Conservation (phyloP, 805 yeast species). For the Candida ulmi region DNA sequence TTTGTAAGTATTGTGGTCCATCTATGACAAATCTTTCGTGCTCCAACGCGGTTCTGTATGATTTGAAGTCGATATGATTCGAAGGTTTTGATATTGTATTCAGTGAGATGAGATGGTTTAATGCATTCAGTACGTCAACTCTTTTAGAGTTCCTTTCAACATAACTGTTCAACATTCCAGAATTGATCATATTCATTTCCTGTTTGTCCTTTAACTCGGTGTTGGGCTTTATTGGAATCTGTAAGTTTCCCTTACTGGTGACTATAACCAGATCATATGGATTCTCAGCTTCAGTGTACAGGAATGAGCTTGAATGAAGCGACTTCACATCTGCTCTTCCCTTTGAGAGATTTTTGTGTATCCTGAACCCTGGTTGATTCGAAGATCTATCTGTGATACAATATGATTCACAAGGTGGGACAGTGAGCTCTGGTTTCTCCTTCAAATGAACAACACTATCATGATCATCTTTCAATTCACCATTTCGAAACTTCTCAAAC, state of each 20-base stretch:
- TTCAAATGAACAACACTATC: no score
- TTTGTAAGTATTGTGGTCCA: conserved; percentile 1
- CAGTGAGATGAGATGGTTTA: neutral
- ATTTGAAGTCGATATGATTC: neutral
- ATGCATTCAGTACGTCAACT: neutral
- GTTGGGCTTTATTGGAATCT: neutral
- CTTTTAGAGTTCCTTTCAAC: neutral
- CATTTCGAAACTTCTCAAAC: neutral
- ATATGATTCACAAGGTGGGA: neutral
- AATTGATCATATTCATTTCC: conserved; percentile 1
- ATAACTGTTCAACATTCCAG: neutral
- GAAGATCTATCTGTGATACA: neutral
- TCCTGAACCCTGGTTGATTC: conserved; percentile 1
- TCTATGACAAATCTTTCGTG: conserved; percentile 1
- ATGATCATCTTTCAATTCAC: no score
- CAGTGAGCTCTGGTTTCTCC: no score
- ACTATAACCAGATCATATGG: neutral
- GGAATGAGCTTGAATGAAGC: neutral
- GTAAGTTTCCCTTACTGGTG: neutral
- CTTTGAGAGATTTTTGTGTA: neutral
- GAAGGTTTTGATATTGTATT: neutral
- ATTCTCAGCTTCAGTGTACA: neutral
- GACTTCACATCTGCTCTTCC: neutral
- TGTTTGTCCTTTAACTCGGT: neutral
- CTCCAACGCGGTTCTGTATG: neutral